phyloP scores from a whole-genome alignment of 768 basidiomycete species.

The Tubosaeta sp. region DNA sequence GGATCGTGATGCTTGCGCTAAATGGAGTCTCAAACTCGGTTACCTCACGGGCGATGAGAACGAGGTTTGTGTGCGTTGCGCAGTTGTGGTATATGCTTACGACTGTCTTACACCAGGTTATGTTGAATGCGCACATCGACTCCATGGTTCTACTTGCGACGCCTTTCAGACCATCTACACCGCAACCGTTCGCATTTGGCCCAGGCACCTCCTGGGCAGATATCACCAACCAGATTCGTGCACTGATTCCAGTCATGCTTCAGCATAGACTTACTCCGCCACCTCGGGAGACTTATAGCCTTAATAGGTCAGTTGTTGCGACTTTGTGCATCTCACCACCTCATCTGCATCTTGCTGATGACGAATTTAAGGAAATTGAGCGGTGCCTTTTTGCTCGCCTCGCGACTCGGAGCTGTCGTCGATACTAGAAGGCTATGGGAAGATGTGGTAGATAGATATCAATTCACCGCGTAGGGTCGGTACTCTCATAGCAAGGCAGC shows the following conservation, averaged over 20 bases:
- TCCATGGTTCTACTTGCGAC: conserved; percentile 83
- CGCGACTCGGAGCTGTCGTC: conserved; percentile 68
- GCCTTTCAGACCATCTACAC: conserved; percentile 67
- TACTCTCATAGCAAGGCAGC: conserved; percentile 3
- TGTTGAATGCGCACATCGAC: conserved; percentile 82
- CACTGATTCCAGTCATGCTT: conserved; percentile 87
- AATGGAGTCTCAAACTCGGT: conserved; percentile 76
- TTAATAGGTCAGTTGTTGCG: conserved; percentile 65
- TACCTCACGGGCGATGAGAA: conserved; percentile 90
- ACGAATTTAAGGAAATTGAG: conserved; percentile 59
- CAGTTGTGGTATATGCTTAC: background rate
- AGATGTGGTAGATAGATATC: conserved; percentile 41
- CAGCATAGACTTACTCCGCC: conserved; percentile 85
- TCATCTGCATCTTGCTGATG: background rate
- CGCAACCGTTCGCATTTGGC: conserved; percentile 80
- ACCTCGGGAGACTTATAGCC: conserved; percentile 89
- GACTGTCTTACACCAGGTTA: conserved; percentile 37
- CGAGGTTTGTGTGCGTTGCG: conserved; percentile 44
- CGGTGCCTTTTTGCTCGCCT: conserved; percentile 75
- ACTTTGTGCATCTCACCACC: background rate
- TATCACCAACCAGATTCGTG: conserved; percentile 74
- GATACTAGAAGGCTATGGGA: conserved; percentile 78
- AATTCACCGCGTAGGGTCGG: conserved; percentile 6
- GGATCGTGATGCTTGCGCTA: conserved; percentile 62
- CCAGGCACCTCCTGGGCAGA: conserved; percentile 57